Evolutionary conservation across 768 basidiomycete genomes (phyloP).

Genomic region (Hericium alpestre): DNA sequence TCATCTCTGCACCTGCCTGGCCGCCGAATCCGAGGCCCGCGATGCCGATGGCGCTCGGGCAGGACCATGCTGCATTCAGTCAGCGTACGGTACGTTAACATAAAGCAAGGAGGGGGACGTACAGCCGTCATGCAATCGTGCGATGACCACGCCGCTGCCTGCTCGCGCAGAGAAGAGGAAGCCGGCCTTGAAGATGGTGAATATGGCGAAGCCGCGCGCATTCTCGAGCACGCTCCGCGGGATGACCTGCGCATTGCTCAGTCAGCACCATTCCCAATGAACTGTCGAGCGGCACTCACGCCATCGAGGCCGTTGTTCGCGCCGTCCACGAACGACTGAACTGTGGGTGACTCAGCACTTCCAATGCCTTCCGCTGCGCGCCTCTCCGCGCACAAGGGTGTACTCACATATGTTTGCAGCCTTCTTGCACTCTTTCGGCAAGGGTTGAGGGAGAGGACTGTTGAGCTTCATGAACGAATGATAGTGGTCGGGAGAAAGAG

Average conservation of each 20-base stretch:
- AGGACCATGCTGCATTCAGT: slow-evolving; percentile 63
- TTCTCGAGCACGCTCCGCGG: slow-evolving; percentile 44
- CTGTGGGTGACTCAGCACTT: slow-evolving; percentile 25
- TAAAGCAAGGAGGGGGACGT: slow-evolving; percentile 20
- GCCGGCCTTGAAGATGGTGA: slow-evolving; percentile 70
- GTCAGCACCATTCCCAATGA: not conserved
- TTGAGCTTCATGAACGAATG: slow-evolving; percentile 33
- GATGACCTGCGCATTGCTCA: slow-evolving; percentile 31
- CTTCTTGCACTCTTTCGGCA: slow-evolving; percentile 80
- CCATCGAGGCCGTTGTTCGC: slow-evolving; percentile 81
- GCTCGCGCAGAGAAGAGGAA: slow-evolving; percentile 68
- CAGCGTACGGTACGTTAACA: not conserved
- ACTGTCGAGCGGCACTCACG: slow-evolving; percentile 24
- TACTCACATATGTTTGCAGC: slow-evolving; percentile 79
- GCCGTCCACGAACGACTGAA: slow-evolving; percentile 75
- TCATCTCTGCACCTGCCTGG: slow-evolving; percentile 77
- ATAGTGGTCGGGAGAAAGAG: not conserved
- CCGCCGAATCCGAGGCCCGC: slow-evolving; percentile 85
- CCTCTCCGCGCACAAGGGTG: not conserved
- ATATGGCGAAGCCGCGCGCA: slow-evolving; percentile 79
- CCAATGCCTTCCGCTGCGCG: too few species aligned
- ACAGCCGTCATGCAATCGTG: slow-evolving; percentile 73
- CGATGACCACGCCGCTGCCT: slow-evolving; percentile 84
- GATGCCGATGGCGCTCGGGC: slow-evolving; percentile 90
- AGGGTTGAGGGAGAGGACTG: slow-evolving; percentile 41